Percentiles rank a stretch among this genome's conserved stretches.
Conservation (phyloP, 2,329 filamentous ascomycete genomes). For the Cladosporium austrohemisphaericum region DNA sequence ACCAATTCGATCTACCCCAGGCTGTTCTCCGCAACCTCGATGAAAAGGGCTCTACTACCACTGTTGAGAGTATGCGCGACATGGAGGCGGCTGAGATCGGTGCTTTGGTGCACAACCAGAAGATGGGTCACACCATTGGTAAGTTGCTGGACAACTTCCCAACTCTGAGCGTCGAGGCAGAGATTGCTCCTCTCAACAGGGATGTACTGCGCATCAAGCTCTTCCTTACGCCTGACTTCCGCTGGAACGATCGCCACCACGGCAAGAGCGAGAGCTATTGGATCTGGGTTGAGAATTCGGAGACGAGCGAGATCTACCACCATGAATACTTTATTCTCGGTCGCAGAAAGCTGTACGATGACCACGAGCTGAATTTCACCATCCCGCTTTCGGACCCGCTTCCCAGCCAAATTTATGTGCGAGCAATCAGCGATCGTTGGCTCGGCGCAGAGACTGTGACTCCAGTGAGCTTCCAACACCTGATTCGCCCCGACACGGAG, state of each 20-base stretch:
- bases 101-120: constrained; percentile 81
- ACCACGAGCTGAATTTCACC: constrained; percentile 97
- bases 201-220: constrained; percentile 92
- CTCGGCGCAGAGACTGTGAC: constrained; percentile 93
- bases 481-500: constrained; percentile 95
- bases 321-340: constrained; percentile 95
- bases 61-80: constrained; percentile 80
- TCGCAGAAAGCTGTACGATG: constrained; percentile 83
- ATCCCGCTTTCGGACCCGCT: constrained; percentile 91
- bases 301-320: constrained; percentile 95
- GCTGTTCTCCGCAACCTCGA: constrained; percentile 82
- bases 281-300: constrained; percentile 98
- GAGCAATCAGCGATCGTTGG: constrained; percentile 93
- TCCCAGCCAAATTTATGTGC: constrained; percentile 92
- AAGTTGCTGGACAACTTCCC: constrained; percentile 88
- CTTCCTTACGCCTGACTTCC: constrained; percentile 81
- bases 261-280: constrained; percentile 95
- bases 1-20: constrained; percentile 87
- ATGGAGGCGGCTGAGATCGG: constrained; percentile 94
- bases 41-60: constrained; percentile 66
- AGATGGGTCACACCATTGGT: constrained; percentile 76
- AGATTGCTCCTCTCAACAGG: constrained; percentile 91
- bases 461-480: constrained; percentile 93
- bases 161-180: constrained; percentile 82
- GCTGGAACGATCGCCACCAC: constrained; percentile 90